phyloP scores from a whole-genome alignment of 257 asterid species.

The Gentiana straminea region DNA sequence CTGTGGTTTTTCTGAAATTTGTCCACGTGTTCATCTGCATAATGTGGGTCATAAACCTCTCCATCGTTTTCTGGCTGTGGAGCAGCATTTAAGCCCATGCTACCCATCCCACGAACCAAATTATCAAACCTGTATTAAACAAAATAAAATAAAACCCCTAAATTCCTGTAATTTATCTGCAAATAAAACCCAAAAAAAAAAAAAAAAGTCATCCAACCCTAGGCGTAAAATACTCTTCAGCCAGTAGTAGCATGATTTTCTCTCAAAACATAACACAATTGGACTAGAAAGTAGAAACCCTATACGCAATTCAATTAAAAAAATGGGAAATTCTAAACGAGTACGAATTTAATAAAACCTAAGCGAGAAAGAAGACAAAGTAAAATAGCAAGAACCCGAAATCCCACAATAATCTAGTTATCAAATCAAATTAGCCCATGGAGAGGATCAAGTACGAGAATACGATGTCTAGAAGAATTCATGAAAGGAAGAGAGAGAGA shows the following conservation, averaged over 20 bases:
- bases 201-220: conserved; percentile 2
- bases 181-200: not conserved
- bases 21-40: conserved; percentile 51
- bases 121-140: conserved; percentile 19
- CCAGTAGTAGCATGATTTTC: not conserved
- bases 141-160: conserved; percentile 5
- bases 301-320: not conserved
- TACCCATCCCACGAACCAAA: conserved; percentile 42
- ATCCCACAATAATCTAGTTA: conserved; percentile 3
- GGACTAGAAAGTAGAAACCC: conserved; percentile 8
- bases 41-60: conserved; percentile 42
- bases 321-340: not conserved
- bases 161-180: not conserved
- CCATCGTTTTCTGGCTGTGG: conserved; percentile 95
- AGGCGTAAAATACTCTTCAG: not conserved
- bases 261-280: not conserved
- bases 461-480: too few relatives aligned
- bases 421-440: conserved; percentile 2
- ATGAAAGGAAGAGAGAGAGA: too few relatives aligned
- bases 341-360: conserved; percentile 13
- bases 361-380: not conserved
- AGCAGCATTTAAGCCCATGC: conserved; percentile 94
- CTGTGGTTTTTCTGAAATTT: conserved; percentile 35
- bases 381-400: not conserved
- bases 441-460: not conserved